Conservation (phyloP, 495 filamentous ascomycete species). For the Penicillium salamii region DNA sequence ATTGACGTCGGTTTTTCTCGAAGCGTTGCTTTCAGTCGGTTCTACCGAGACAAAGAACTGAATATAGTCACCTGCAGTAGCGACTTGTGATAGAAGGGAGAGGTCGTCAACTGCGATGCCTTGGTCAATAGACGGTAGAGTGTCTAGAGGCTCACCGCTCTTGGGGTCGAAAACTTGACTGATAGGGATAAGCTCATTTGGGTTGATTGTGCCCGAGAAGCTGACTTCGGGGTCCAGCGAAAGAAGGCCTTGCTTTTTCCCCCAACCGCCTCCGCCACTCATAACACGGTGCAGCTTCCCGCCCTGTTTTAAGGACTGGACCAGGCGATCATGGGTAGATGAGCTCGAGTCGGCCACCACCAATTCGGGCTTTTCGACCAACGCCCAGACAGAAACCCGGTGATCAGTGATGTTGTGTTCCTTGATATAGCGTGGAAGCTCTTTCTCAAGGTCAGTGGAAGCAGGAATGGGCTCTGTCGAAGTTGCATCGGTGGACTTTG, state of each 20-base stretch:
- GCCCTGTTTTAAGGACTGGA: slow-evolving; percentile 34
- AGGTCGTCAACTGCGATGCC: slow-evolving; percentile 31
- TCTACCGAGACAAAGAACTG: slow-evolving; percentile 47
- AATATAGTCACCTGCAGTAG: slow-evolving; percentile 45
- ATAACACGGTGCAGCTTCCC: slow-evolving; percentile 64
- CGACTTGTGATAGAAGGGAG: slow-evolving; percentile 42
- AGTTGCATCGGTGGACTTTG: slow-evolving; percentile 41
- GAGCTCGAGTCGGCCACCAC: slow-evolving; percentile 14
- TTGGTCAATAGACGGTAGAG: slow-evolving; percentile 21
- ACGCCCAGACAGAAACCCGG: slow-evolving; percentile 71
- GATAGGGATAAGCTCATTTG: slow-evolving; percentile 12
- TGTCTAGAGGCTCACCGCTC: slow-evolving; percentile 9
- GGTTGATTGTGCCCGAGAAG: slow-evolving; percentile 20
- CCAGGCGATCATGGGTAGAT: slow-evolving; percentile 20
- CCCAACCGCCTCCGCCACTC: slow-evolving; percentile 91
- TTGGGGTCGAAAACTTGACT: slow-evolving; percentile 23
- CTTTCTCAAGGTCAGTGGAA: slow-evolving; percentile 69
- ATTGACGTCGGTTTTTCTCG: not conserved
- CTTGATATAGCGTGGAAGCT: slow-evolving; percentile 59
- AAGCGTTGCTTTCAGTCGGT: slow-evolving; percentile 4
- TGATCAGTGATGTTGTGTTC: slow-evolving; percentile 40
- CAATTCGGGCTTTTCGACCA: slow-evolving; percentile 46
- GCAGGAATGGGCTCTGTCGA: slow-evolving; percentile 57
- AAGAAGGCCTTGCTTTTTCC: slow-evolving; percentile 76
- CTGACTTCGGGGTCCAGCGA: slow-evolving; percentile 72